These are phyloP conservation scores for Blepharisma undulans DNA, from an alignment of 169 alveolate genomes.

Conservation along the genomic window DNA sequence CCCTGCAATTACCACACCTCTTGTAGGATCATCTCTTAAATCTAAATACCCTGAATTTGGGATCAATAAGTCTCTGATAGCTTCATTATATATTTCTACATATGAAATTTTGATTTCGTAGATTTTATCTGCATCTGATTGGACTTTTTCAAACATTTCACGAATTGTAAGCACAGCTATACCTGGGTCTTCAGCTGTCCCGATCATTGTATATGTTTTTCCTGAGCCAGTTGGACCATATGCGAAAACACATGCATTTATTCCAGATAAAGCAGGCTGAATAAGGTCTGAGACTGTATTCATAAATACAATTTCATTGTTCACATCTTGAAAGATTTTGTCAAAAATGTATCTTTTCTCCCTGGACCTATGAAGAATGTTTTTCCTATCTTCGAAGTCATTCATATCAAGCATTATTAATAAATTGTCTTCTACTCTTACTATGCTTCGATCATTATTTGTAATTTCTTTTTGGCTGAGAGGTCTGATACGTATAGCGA, in stretches of 20 bases:
- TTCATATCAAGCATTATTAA: conserved; percentile 70
- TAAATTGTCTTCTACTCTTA: conserved; percentile 63
- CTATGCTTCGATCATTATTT: conserved; percentile 59
- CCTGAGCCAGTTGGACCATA: conserved; percentile 90
- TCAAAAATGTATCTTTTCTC: conserved; percentile 76
- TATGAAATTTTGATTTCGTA: conserved; percentile 86
- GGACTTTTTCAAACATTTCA: conserved; percentile 73
- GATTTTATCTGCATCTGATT: conserved; percentile 55
- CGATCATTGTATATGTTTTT: conserved; percentile 86
- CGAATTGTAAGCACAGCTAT: conserved; percentile 70
- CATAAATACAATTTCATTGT: conserved; percentile 67
- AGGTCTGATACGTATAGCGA: conserved; percentile 84
- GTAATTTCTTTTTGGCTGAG: conserved; percentile 62
- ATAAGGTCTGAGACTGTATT: conserved; percentile 67
- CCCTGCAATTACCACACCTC: conserved; percentile 80
- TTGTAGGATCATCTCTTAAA: conserved; percentile 67
- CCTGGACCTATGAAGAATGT: conserved; percentile 72
- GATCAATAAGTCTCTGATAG: conserved; percentile 92
- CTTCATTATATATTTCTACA: conserved; percentile 95
- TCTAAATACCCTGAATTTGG: conserved; percentile 73
- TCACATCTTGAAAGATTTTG: conserved; percentile 64
- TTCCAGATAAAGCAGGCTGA: conserved; percentile 73
- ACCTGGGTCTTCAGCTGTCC: conserved; percentile 75
- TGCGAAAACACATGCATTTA: conserved; percentile 84
- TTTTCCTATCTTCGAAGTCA: conserved; percentile 71